phyloP scores from a whole-genome alignment of 306 rosid species.

The Sechiopsis laciniata region DNA sequence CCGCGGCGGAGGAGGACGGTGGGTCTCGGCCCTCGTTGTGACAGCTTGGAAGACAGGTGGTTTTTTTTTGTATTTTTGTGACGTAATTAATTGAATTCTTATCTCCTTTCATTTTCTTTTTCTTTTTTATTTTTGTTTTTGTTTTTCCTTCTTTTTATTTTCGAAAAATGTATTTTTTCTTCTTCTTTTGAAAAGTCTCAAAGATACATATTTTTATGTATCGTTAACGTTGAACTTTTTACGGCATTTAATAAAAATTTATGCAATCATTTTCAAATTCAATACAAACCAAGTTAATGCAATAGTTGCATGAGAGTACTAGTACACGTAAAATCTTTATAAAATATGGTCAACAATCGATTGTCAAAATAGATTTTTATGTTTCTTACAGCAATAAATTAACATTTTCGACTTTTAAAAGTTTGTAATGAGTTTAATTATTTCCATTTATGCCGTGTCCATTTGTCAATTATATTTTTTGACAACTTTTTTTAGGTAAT shows the following conservation, averaged over 20 bases:
- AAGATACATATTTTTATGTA: too few relatives aligned
- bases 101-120: not conserved
- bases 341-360: not conserved
- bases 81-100: not conserved
- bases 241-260: not conserved
- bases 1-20: conserved; percentile 15
- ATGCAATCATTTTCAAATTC: not conserved
- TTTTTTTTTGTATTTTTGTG: not conserved
- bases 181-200: not conserved
- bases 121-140: too few relatives aligned
- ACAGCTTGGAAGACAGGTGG: not conserved
- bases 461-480: too few relatives aligned
- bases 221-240: too few relatives aligned
- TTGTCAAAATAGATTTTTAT: not conserved
- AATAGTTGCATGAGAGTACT: not conserved
- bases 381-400: too few relatives aligned
- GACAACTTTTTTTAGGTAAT: too few relatives aligned
- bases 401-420: too few relatives aligned
- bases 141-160: too few relatives aligned
- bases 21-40: not conserved
- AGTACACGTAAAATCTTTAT: not conserved
- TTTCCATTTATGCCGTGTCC: too few relatives aligned
- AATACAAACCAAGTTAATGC: not conserved
- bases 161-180: not conserved
- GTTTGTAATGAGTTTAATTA: too few relatives aligned